Evolutionary conservation across 805 yeast species (phyloP).

Genomic region (Yamadazyma kitorensis): DNA sequence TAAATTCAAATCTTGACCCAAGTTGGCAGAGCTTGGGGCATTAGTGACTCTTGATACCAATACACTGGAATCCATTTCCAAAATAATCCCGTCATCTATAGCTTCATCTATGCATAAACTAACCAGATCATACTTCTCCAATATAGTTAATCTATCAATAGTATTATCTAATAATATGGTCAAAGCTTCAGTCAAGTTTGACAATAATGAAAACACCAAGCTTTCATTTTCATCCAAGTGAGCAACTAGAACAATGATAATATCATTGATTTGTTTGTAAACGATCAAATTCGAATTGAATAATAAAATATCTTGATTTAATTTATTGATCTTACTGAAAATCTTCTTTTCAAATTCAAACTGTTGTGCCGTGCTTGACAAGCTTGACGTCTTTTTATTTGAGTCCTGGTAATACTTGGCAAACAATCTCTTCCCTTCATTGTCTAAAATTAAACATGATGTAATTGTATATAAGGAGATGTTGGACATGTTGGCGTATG

Average conservation of each 20-base stretch:
- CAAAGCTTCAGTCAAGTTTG: slow-evolving; percentile 78
- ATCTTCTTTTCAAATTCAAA: slow-evolving; percentile 70
- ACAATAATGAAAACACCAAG: slow-evolving; percentile 68
- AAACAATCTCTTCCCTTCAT: slow-evolving; percentile 73
- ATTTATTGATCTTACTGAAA: slow-evolving; percentile 73
- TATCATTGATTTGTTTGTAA: slow-evolving; percentile 83
- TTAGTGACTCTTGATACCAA: slow-evolving; percentile 90
- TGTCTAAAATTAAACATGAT: slow-evolving; percentile 78
- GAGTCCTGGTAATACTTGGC: slow-evolving; percentile 70
- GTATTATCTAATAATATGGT: slow-evolving; percentile 68
- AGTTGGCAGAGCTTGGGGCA: slow-evolving; percentile 50
- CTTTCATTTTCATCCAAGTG: slow-evolving; percentile 82
- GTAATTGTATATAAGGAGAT: slow-evolving; percentile 77
- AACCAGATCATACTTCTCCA: slow-evolving; percentile 83
- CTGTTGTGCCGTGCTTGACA: slow-evolving; percentile 54
- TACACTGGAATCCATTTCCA: slow-evolving; percentile 84
- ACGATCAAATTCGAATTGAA: slow-evolving; percentile 77
- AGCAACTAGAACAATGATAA: slow-evolving; percentile 68
- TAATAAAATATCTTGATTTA: slow-evolving; percentile 74
- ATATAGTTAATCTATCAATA: slow-evolving; percentile 73
- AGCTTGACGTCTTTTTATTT: slow-evolving; percentile 7
- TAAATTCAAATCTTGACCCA: slow-evolving; percentile 54
- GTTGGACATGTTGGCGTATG: slow-evolving; percentile 34
- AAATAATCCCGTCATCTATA: slow-evolving; percentile 87
- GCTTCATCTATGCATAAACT: slow-evolving; percentile 87